These are phyloP conservation scores for Coemansia sp. DNA, from an alignment of 192 early-diverging fungal genomes.

Conservation along the genomic window DNA sequence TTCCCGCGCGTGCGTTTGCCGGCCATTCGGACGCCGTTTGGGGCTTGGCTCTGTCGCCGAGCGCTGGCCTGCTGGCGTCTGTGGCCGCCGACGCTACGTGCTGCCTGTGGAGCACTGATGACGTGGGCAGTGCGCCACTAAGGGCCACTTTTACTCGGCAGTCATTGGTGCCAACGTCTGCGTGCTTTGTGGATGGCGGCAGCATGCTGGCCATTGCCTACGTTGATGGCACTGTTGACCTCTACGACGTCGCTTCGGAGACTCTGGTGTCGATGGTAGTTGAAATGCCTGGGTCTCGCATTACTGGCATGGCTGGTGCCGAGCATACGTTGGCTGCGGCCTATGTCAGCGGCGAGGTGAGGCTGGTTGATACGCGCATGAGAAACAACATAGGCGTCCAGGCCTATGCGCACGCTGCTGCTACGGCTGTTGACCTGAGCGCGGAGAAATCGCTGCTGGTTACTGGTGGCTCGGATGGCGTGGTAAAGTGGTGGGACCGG, in stretches of 20 bases:
- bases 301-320: not conserved
- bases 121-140: not conserved
- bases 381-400: not conserved
- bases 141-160: not conserved
- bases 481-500: conserved; percentile 53
- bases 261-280: not conserved
- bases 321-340: not conserved
- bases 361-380: not conserved
- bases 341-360: not conserved
- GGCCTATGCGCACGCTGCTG: conserved; percentile 1
- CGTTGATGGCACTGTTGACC: conserved; percentile 23
- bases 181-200: conserved; percentile 22
- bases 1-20: conserved; percentile 24
- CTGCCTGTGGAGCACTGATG: conserved; percentile 30
- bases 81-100: conserved; percentile 43
- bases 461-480: conserved; percentile 40
- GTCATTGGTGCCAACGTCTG: conserved; percentile 1
- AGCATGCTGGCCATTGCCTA: conserved; percentile 16
- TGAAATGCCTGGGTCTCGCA: not conserved
- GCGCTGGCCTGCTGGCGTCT: conserved; percentile 34
- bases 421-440: conserved; percentile 23
- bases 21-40: conserved; percentile 49
- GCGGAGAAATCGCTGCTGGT: not conserved
- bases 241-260: conserved; percentile 20
- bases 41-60: conserved; percentile 33